phyloP scores from a whole-genome alignment of 306 rosid species.

The Pterocarpus macrocarpus region DNA sequence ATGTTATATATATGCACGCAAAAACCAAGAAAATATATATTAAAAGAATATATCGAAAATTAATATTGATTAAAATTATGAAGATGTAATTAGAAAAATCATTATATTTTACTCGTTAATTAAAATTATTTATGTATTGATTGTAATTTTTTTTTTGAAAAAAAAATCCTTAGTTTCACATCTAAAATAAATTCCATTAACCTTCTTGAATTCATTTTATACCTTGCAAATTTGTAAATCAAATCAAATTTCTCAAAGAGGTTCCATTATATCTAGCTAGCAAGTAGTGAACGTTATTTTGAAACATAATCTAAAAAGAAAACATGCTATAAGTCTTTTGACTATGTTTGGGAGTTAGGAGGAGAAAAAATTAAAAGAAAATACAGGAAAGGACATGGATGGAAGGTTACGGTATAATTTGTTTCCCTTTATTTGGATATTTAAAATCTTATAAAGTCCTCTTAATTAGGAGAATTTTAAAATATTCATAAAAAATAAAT shows the following conservation, averaged over 20 bases:
- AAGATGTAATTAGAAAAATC: neutral
- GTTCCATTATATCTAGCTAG: neutral
- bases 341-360: neutral
- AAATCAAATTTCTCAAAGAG: neutral
- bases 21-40: neutral
- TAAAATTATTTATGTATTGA: neutral
- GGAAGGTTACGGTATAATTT: neutral
- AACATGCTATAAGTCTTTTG: too few species aligned
- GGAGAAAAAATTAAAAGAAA: neutral
- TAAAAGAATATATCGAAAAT: neutral
- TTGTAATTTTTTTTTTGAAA: neutral
- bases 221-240: neutral
- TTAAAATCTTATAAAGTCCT: neutral
- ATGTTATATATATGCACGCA: neutral
- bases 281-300: neutral
- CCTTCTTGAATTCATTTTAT: neutral
- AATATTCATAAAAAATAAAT: neutral
- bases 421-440: neutral
- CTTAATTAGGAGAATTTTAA: neutral
- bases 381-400: neutral
- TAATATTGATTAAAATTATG: neutral
- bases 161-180: neutral
- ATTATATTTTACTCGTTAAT: neutral
- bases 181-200: neutral
- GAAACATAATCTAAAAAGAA: neutral